Conservation (phyloP, 352 stramenopile species). For the Globisporangium spinosum region DNA sequence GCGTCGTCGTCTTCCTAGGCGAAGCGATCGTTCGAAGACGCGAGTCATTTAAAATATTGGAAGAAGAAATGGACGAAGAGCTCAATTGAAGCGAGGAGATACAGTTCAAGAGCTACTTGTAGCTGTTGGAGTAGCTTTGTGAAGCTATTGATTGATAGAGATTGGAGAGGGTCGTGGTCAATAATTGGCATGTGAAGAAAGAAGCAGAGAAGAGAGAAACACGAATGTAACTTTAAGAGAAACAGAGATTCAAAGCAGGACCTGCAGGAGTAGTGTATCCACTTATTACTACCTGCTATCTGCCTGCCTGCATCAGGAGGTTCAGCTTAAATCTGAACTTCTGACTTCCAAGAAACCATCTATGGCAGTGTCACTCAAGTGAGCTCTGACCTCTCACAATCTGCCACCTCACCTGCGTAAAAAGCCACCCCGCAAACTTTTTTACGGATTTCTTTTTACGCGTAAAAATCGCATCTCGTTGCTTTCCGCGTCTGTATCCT, state of each 20-base stretch:
- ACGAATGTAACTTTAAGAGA: conserved; percentile 4
- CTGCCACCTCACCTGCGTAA: conserved; percentile 2
- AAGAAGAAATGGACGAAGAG: neutral
- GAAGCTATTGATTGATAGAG: neutral
- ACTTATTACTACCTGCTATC: no score
- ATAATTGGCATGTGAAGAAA: neutral
- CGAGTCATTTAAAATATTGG: neutral
- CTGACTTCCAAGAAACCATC: no score
- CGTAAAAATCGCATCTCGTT: neutral
- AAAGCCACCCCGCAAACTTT: neutral
- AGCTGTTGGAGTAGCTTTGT: neutral
- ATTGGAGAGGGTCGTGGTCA: neutral
- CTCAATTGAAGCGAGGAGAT: neutral
- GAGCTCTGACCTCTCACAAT: neutral
- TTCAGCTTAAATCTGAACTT: no score
- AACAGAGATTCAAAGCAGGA: neutral
- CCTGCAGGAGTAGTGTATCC: neutral
- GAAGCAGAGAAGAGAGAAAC: neutral
- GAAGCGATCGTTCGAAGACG: neutral
- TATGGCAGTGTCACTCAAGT: neutral
- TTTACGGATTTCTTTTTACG: conserved; percentile 3
- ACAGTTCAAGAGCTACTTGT: neutral
- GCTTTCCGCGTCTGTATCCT: neutral
- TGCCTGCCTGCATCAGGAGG: no score
- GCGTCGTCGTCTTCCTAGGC: neutral